Conservation (phyloP, 1,284 basidiomycete genomes). For the Pseudozyma sp. region DNA sequence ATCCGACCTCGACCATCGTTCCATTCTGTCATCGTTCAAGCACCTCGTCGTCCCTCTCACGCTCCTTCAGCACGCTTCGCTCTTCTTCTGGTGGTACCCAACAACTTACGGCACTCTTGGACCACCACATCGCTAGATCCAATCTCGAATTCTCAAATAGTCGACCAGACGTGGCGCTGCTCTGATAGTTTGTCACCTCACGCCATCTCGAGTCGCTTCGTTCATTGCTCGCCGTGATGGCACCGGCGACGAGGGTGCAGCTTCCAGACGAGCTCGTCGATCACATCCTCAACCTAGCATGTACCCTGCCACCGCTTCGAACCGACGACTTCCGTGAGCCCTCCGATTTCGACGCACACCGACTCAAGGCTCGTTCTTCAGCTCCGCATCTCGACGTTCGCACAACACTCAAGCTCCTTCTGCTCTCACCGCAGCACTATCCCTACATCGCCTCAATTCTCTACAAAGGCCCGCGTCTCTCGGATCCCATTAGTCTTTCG, state of each 20-base stretch:
- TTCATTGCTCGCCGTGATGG: conserved; percentile 6
- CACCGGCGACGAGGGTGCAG: conserved; percentile 24
- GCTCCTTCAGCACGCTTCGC: neutral
- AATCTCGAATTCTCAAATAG: neutral
- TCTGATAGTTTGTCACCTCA: neutral
- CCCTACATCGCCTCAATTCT: conserved; percentile 52
- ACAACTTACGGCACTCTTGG: neutral
- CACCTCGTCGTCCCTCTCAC: neutral
- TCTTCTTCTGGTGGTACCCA: neutral
- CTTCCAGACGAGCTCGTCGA: conserved; percentile 57
- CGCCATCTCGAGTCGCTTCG: neutral
- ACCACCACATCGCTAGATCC: neutral
- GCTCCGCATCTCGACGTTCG: conserved; percentile 47
- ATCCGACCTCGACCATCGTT: neutral
- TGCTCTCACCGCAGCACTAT: conserved; percentile 50
- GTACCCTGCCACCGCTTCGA: conserved; percentile 40
- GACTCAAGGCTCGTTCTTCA: conserved; percentile 43
- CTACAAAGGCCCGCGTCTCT: conserved; percentile 49
- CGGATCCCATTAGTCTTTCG: conserved; percentile 50
- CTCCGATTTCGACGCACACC: conserved; percentile 37
- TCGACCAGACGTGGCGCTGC: neutral
- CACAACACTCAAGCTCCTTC: conserved; percentile 48
- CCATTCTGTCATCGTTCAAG: neutral
- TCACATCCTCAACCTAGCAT: conserved; percentile 51
- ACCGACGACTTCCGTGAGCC: conserved; percentile 36